Evolutionary conservation across 2,329 filamentous ascomycete genomes (phyloP).

Genomic region (Nemania sp.): DNA sequence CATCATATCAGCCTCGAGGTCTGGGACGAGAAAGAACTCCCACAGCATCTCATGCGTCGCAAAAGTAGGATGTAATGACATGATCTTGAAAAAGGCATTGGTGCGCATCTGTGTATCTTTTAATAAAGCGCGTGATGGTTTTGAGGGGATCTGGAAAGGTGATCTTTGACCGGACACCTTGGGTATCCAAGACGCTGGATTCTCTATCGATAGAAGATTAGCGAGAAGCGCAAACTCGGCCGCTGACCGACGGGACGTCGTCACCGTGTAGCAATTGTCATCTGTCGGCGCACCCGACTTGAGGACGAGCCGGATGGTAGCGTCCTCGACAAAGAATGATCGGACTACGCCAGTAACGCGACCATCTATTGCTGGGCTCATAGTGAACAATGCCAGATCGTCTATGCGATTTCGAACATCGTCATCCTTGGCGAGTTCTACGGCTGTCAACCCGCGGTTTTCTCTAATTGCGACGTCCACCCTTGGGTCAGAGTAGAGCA

Average conservation of each 20-base stretch:
- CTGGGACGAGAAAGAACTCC: conserved; percentile 98
- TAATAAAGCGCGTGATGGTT: conserved; percentile 83
- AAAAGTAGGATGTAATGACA: conserved; percentile 89
- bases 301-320: conserved; percentile 86
- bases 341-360: conserved; percentile 91
- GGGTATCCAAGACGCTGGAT: conserved; percentile 94
- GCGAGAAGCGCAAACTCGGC: conserved; percentile 90
- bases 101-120: conserved; percentile 86
- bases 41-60: conserved; percentile 95
- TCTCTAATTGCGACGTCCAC: conserved; percentile 87
- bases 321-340: conserved; percentile 97
- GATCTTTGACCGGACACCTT: conserved; percentile 76
- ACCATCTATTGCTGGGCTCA: conserved; percentile 71
- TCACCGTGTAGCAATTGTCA: conserved; percentile 85
- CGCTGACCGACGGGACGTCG: conserved; percentile 86
- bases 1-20: conserved; percentile 89
- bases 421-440: conserved; percentile 96
- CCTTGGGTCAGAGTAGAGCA: conserved; percentile 82
- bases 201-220: conserved; percentile 81
- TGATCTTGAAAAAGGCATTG: conserved; percentile 84
- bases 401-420: conserved; percentile 96
- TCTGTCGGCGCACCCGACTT: conserved; percentile 91
- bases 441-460: conserved; percentile 84
- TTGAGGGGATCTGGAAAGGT: conserved; percentile 90
- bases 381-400: conserved; percentile 83